A percentile compares a stretch with the other conserved stretches of the same genome.
Conservation (phyloP, 2,329 filamentous ascomycete species). For the Phaeoacremonium minimum region DNA sequence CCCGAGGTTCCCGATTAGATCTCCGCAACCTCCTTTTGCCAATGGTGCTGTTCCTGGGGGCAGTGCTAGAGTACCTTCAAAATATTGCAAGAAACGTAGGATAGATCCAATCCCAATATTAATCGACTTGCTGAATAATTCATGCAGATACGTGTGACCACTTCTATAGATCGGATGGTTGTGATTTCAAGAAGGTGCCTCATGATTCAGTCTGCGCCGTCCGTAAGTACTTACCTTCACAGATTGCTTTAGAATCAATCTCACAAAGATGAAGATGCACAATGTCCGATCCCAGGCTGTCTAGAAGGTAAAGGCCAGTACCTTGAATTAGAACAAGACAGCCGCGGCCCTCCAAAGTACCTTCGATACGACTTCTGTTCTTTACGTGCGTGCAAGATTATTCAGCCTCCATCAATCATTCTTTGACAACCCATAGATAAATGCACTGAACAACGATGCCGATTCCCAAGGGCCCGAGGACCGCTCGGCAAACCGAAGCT, state of each 20-base stretch:
- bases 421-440: background rate
- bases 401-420: background rate
- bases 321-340: background rate
- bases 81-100: no score
- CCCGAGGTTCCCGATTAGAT: no score
- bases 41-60: no score
- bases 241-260: no score
- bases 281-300: background rate
- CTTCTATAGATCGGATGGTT: background rate
- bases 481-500: background rate
- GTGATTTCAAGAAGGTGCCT: background rate
- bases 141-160: background rate
- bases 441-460: background rate
- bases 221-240: no score
- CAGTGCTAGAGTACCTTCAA: no score
- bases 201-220: background rate
- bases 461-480: background rate
- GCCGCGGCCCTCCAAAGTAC: background rate
- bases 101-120: no score
- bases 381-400: background rate
- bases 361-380: background rate
- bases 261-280: background rate
- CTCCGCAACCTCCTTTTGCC: no score
- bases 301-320: background rate
- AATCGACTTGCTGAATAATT: no score